Conservation (phyloP, 2,329 filamentous ascomycete species). For the Cordyceps cicadae region DNA sequence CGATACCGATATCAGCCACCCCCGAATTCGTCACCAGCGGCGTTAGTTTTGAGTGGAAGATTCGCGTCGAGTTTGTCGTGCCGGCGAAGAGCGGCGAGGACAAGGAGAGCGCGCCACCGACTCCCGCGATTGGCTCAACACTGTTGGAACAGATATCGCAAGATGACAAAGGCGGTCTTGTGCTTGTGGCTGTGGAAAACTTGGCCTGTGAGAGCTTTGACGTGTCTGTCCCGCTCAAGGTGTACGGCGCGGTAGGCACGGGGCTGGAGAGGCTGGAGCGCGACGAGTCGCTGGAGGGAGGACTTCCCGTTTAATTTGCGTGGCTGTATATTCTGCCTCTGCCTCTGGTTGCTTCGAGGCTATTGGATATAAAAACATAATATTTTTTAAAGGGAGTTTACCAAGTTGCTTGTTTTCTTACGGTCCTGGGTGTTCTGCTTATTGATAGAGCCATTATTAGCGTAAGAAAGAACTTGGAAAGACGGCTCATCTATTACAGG, state of each 20-base stretch:
- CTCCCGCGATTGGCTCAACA: constrained; percentile 25
- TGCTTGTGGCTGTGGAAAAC: constrained; percentile 70
- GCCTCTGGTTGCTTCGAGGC: neutral
- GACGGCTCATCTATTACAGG: neutral
- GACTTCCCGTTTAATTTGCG: constrained; percentile 27
- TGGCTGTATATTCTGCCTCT: neutral
- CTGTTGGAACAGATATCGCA: constrained; percentile 72
- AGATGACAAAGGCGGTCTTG: constrained; percentile 66
- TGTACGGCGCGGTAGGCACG: constrained; percentile 60
- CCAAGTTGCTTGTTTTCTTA: neutral
- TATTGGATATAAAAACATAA: constrained; percentile 7
- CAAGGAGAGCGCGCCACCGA: constrained; percentile 15
- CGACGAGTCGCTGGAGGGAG: constrained; percentile 44
- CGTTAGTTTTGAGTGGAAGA: constrained; percentile 77
- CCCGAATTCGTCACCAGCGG: constrained; percentile 90
- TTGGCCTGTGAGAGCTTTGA: constrained; percentile 85
- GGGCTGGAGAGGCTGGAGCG: constrained; percentile 49
- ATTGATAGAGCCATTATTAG: neutral
- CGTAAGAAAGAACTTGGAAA: neutral
- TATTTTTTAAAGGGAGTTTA: neutral
- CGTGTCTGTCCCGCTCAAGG: constrained; percentile 72
- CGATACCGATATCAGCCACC: constrained; percentile 74
- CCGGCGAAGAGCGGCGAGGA: constrained; percentile 40
- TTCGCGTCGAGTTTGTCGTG: constrained; percentile 88
- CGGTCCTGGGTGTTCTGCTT: neutral